Conservation (phyloP, 2,329 filamentous ascomycete genomes). For the Aspergillus novofumigatus region DNA sequence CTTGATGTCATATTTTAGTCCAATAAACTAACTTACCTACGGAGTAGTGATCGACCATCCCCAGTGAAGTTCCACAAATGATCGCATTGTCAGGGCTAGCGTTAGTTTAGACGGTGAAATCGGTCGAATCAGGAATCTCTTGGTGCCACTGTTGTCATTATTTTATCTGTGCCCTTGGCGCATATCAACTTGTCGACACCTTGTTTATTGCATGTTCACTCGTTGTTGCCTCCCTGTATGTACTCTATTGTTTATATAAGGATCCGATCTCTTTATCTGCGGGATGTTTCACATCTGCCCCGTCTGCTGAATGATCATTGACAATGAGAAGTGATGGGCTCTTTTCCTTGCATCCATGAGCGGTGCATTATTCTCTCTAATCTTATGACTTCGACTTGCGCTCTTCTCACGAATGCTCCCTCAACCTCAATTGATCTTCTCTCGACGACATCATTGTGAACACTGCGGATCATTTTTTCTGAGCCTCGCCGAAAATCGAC, state of each 20-base stretch:
- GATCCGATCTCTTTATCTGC: conserved; percentile 4
- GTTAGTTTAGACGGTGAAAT: conserved; percentile 9
- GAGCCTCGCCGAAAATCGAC: not conserved
- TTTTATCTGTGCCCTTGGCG: conserved; percentile 13
- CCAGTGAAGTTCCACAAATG: conserved; percentile 27
- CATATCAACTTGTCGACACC: not conserved
- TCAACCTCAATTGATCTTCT: not conserved
- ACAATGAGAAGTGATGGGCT: not conserved
- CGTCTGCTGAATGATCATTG: not conserved
- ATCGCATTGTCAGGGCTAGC: conserved; percentile 16
- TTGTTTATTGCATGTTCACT: conserved; percentile 6
- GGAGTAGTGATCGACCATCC: conserved; percentile 6
- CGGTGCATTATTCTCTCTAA: not conserved
- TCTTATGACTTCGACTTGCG: not conserved
- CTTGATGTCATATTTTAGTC: conserved; percentile 33
- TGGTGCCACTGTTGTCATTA: conserved; percentile 29
- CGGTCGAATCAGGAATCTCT: conserved; percentile 11
- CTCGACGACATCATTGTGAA: not conserved
- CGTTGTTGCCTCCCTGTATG: not conserved
- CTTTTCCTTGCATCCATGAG: not conserved
- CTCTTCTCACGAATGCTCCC: not conserved
- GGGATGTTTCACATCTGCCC: not conserved
- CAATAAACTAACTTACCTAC: not conserved
- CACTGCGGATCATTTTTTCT: not conserved
- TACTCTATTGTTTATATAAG: not conserved